These are phyloP conservation scores for Pilatotrama ljubarskyi DNA, from an alignment of 768 basidiomycete genomes.

Conservation along the genomic window DNA sequence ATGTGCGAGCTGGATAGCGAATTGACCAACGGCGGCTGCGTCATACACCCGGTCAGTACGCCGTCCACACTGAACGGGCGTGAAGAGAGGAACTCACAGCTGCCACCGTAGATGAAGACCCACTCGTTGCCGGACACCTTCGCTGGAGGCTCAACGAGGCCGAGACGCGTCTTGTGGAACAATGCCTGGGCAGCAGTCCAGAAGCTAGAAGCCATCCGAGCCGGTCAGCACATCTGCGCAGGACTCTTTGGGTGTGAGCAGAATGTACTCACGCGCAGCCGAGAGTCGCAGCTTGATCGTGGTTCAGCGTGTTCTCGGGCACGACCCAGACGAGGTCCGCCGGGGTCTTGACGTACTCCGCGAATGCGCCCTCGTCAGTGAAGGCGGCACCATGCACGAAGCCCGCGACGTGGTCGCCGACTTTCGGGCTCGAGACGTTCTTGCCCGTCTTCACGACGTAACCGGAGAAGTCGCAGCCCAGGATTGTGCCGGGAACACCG, in stretches of 20 bases:
- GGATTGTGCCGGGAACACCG: constrained; percentile 16
- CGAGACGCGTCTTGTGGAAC: constrained; percentile 22
- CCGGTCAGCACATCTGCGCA: no score
- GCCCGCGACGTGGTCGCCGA: constrained; percentile 33
- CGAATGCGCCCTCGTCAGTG: constrained; percentile 26
- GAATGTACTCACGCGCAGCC: constrained; percentile 22
- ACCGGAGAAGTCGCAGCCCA: constrained; percentile 32
- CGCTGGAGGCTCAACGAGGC: constrained; percentile 20
- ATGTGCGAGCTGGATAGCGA: constrained; percentile 43
- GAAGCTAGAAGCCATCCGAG: constrained; percentile 3
- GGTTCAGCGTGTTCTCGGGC: constrained; percentile 13
- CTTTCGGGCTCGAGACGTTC: constrained; percentile 18
- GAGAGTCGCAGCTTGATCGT: constrained; percentile 24
- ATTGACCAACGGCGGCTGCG: constrained; percentile 32
- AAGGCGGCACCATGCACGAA: constrained; percentile 28
- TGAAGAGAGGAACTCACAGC: constrained; percentile 3
- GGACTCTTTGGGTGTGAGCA: no score
- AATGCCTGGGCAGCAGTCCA: constrained; percentile 24
- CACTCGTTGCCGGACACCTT: constrained; percentile 17
- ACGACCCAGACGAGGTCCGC: constrained; percentile 25
- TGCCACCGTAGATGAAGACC: constrained; percentile 25
- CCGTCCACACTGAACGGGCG: background rate
- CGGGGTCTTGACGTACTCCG: constrained; percentile 30
- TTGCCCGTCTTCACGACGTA: constrained; percentile 24
- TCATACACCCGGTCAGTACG: background rate